Percentiles rank a stretch among this genome's conserved stretches.
Conservation (phyloP, 2,329 filamentous ascomycete genomes). For the Aureobasidium uvarum region DNA sequence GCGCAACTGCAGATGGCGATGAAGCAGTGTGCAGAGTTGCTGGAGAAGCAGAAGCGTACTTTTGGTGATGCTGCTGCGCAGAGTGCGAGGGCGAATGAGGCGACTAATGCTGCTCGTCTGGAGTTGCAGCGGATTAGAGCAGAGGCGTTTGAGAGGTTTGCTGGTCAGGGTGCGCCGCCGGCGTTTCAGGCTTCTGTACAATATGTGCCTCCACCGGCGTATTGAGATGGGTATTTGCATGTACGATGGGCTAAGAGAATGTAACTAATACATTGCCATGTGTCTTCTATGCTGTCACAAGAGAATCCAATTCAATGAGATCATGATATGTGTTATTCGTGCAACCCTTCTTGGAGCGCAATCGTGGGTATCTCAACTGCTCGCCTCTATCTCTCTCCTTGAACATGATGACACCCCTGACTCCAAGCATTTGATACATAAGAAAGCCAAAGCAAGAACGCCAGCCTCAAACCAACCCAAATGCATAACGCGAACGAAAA, state of each 20-base stretch:
- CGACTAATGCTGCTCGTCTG: conserved; percentile 26
- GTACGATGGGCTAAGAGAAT: too few species aligned
- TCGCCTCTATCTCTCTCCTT: background rate
- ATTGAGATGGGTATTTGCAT: background rate
- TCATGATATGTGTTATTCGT: background rate
- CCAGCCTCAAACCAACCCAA: background rate
- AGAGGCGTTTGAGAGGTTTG: conserved; percentile 35
- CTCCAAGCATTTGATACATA: background rate
- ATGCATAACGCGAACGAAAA: background rate
- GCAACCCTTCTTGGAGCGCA: background rate
- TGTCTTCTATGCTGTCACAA: too few species aligned
- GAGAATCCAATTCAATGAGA: background rate
- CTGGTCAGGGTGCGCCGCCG: conserved; percentile 18
- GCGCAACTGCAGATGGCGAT: conserved; percentile 30
- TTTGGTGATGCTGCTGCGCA: background rate
- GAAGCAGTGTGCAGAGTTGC: conserved; percentile 3
- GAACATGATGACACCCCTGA: background rate
- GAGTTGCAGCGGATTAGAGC: conserved; percentile 36
- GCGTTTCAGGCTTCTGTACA: conserved; percentile 1
- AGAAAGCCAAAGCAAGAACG: background rate
- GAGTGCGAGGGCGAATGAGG: conserved; percentile 14
- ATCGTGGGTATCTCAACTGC: conserved; percentile 15
- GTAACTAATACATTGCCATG: too few species aligned
- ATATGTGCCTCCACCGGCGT: background rate
- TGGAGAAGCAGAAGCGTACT: conserved; percentile 16